These are phyloP conservation scores for Kalaharituber pfeilii DNA, from an alignment of 2,329 filamentous ascomycete genomes.

Conservation along the genomic window DNA sequence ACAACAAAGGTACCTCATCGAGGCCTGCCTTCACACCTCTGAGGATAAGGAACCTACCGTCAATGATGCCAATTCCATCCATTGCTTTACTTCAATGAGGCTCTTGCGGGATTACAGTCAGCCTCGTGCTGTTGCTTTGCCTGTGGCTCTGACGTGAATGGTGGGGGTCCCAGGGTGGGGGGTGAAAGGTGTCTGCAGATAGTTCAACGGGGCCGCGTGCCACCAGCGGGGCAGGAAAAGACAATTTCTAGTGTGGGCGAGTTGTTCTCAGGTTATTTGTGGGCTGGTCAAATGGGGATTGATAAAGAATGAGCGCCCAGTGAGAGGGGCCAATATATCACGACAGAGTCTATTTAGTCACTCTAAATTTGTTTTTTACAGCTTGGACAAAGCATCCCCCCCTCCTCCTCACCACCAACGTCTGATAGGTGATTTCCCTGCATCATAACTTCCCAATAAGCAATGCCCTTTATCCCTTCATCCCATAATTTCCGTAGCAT, in stretches of 20 bases:
- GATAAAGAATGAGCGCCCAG: too few species aligned
- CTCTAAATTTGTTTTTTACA: constrained; percentile 1
- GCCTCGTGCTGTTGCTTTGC: background rate
- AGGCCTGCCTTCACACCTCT: background rate
- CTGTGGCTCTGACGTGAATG: background rate
- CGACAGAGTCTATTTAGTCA: background rate
- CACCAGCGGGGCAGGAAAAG: background rate
- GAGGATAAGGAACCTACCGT: background rate
- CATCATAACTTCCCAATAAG: background rate
- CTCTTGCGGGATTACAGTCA: background rate
- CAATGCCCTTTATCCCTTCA: background rate
- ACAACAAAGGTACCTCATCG: background rate
- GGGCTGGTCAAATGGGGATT: too few species aligned
- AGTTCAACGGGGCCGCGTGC: too few species aligned
- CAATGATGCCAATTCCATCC: background rate
- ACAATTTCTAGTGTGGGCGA: background rate
- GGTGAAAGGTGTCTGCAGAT: background rate
- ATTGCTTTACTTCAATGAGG: background rate
- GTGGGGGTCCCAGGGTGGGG: background rate
- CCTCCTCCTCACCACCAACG: background rate
- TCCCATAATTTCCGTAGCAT: background rate
- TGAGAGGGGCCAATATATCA: background rate
- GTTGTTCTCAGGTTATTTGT: background rate
- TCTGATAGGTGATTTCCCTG: background rate
- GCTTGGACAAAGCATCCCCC: background rate